Base-by-base conservation (phyloP, 169 alveolate genomes). In the Cryptosporidium felis region DNA sequence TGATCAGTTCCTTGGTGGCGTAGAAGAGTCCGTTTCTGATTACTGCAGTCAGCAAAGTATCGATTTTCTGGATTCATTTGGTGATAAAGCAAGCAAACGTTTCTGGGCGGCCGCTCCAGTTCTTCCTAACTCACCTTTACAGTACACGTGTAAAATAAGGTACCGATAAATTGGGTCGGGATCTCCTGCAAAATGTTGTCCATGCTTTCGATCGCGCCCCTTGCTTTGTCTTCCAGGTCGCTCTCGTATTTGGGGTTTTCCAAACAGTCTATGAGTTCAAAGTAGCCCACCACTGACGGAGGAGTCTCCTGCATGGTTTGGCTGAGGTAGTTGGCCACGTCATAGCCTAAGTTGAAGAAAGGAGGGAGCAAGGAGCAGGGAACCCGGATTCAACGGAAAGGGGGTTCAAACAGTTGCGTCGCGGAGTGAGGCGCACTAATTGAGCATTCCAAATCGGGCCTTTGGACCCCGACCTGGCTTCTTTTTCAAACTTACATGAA, bases 261-360 rank as follows among this genome's bases (percentile, higher is more conserved):
- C 3, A 74, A 34, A 49, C 74, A 36, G 12, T 74, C 67, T 32
- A 74, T 74, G 34, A 74, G 34, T 16, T 47, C 67, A 74, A 74
- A 74, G 44, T 74, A 74, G n/a, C 85, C 85, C 18, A 74, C 60
- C 8, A 56, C 53, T 21, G 85, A 74, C 3, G 66, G 85, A 23
- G 85, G 85, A 32, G 85, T 74, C 41, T 74, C 85, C 26, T 74
- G 85, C 67, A 74, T 51, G 8, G 67, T 56, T 18, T 74, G 85
- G 61, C 85, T 74, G 10, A 74, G 58, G 40, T 74, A 74, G 45
- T 49, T 74, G 30, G 85, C 85, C 28, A 74, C 58, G 56, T 74
- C 67, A 36, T 51, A 56, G 42, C 85, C 85, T 74, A n/a, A n/a
- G n/a, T n/a, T n/a, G 28, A 34, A 32, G 32, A 51, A 34, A 74